Evolutionary conservation across 805 yeast species (phyloP).

Genomic region (Lipomyces sp.): DNA sequence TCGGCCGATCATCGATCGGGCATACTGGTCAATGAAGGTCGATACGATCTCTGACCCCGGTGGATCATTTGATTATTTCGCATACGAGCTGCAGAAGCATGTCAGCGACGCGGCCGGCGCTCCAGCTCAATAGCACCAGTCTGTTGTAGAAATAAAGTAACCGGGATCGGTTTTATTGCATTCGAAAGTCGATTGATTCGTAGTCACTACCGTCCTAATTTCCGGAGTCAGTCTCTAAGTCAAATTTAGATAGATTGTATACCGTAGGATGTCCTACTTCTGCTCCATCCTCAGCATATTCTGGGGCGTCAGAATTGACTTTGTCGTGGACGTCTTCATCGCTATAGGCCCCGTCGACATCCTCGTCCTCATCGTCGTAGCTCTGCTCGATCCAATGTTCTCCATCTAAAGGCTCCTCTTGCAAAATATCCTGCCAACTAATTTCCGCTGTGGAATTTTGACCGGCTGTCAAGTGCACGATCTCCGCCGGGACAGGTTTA

Average conservation of each 20-base stretch:
- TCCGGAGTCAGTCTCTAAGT: too few relatives aligned
- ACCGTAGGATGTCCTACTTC: not conserved
- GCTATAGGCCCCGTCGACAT: conserved; percentile 5
- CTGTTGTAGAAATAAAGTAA: too few relatives aligned
- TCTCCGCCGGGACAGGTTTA: conserved; percentile 6
- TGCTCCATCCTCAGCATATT: not conserved
- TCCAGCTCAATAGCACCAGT: too few relatives aligned
- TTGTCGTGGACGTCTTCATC: not conserved
- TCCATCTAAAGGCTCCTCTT: conserved; percentile 34
- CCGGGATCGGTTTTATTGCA: conserved; percentile 3
- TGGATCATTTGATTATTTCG: conserved; percentile 30
- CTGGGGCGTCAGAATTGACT: not conserved
- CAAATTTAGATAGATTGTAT: too few relatives aligned
- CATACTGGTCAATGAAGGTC: conserved; percentile 25
- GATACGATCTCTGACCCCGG: conserved; percentile 23
- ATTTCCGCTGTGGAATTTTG: conserved; percentile 5
- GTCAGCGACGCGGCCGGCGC: too few relatives aligned
- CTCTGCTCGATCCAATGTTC: conserved; percentile 33
- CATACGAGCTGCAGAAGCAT: conserved; percentile 23
- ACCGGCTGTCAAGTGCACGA: too few relatives aligned
- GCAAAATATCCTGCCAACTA: conserved; percentile 34
- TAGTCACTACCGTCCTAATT: conserved; percentile 16
- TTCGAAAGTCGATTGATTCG: conserved; percentile 22
- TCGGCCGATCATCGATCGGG: conserved; percentile 26
- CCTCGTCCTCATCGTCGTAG: conserved; percentile 11